These are phyloP conservation scores for Arthroderma uncinatum DNA, from an alignment of 2,329 filamentous ascomycete species.

Conservation along the genomic window DNA sequence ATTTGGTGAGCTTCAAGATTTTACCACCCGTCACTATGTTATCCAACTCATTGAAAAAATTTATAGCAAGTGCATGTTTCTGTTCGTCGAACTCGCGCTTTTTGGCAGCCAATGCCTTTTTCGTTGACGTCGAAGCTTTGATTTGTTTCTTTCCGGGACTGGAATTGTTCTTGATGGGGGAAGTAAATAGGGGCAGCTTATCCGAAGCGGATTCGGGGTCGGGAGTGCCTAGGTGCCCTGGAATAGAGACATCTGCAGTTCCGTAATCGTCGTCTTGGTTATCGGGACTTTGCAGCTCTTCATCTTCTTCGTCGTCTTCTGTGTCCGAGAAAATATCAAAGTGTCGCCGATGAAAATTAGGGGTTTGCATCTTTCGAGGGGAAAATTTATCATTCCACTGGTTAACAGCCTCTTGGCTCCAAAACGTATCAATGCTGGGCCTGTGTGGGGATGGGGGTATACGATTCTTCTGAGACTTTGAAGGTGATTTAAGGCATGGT, in stretches of 20 bases:
- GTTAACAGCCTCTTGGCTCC: slow-evolving; percentile 42
- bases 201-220: neutral
- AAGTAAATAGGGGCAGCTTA: neutral
- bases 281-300: slow-evolving; percentile 10
- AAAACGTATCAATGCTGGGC: slow-evolving; percentile 44
- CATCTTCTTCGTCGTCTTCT: slow-evolving; percentile 22
- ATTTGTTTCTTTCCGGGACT: slow-evolving; percentile 19
- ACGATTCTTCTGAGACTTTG: slow-evolving; percentile 29
- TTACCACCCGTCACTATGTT: slow-evolving; percentile 39
- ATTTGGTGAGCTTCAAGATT: slow-evolving; percentile 38
- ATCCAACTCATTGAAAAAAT: slow-evolving; percentile 49
- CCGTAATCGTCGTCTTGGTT: slow-evolving; percentile 29
- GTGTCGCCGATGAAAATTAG: slow-evolving; percentile 9
- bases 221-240: neutral
- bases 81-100: slow-evolving; percentile 43
- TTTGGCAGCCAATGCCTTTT: slow-evolving; percentile 26
- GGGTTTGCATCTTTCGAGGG: slow-evolving; percentile 33
- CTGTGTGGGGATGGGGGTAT: slow-evolving; percentile 42
- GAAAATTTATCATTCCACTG: slow-evolving; percentile 46
- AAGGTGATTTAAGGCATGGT: slow-evolving; percentile 37
- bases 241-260: slow-evolving; percentile 12
- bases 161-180: slow-evolving; percentile 15
- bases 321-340: slow-evolving; percentile 30
- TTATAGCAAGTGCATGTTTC: slow-evolving; percentile 43
- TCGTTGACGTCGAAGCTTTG: slow-evolving; percentile 23